A percentile compares a stretch with the other conserved stretches of the same genome.
Evolutionary conservation across 257 asterid species (phyloP).

Genomic region (Fraxinus quadrangulata): DNA sequence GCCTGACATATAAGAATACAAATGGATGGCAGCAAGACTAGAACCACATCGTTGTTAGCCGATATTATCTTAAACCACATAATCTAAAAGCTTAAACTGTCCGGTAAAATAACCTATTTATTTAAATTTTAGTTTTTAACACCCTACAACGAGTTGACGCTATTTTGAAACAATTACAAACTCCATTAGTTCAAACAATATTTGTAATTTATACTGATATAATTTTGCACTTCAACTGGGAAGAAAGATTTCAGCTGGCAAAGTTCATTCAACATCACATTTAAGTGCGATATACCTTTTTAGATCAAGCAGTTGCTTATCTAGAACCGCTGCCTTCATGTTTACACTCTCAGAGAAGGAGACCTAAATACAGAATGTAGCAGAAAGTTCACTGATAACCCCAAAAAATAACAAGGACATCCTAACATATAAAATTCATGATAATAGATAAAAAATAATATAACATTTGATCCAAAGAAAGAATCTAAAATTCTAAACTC

Average conservation of each 20-base stretch:
- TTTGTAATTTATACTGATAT: too few species aligned
- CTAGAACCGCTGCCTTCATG: conserved; percentile 76
- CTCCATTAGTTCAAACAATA: too few species aligned
- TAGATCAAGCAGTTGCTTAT: conserved; percentile 65
- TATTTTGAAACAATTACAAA: not conserved
- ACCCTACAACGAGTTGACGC: not conserved
- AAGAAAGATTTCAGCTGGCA: not conserved
- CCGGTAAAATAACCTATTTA: too few species aligned
- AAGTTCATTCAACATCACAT: not conserved
- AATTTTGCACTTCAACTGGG: not conserved
- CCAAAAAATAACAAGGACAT: conserved; percentile 21
- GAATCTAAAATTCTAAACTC: conserved; percentile 11
- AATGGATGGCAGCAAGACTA: not conserved
- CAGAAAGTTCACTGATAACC: conserved; percentile 19
- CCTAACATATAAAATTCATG: not conserved
- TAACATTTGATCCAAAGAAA: not conserved
- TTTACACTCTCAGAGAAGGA: conserved; percentile 70
- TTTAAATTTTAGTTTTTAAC: too few species aligned
- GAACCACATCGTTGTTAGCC: not conserved
- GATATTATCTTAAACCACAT: not conserved
- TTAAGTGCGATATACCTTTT: conserved; percentile 56
- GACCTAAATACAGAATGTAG: conserved; percentile 47
- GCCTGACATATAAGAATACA: not conserved
- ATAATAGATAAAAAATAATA: not conserved
- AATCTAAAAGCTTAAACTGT: not conserved